Conservation (phyloP, 805 yeast species). For the Saccharomyces jurei region DNA sequence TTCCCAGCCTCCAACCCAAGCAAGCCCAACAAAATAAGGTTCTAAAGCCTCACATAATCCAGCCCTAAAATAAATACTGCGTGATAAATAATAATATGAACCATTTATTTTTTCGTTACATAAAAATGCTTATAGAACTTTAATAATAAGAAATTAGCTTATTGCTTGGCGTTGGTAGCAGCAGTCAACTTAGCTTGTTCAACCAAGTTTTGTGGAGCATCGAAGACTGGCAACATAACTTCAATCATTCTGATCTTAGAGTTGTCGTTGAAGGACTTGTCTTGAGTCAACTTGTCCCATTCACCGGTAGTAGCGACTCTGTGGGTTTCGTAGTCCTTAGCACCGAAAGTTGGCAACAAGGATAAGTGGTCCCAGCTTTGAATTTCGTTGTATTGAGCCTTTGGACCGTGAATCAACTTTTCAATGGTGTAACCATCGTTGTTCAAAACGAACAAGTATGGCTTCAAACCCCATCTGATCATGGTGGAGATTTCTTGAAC, state of each 20-base stretch:
- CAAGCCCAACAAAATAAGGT: neutral
- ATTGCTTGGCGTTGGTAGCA: constrained; percentile 36
- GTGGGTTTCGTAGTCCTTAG: constrained; percentile 44
- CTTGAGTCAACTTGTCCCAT: constrained; percentile 42
- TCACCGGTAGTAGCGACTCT: constrained; percentile 52
- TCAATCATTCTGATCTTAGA: constrained; percentile 59
- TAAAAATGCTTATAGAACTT: neutral
- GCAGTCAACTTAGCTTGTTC: constrained; percentile 61
- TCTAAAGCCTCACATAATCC: neutral
- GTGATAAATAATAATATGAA: neutral
- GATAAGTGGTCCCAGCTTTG: constrained; percentile 62
- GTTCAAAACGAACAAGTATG: constrained; percentile 62
- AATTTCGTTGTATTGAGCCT: constrained; percentile 56
- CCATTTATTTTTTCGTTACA: neutral
- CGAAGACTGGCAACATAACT: constrained; percentile 60
- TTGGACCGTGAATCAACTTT: constrained; percentile 62
- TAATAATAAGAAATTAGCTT: constrained; percentile 4
- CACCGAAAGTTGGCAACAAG: constrained; percentile 44
- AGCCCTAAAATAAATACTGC: neutral
- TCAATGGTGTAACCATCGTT: constrained; percentile 72
- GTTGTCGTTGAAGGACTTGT: constrained; percentile 43
- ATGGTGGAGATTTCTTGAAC: constrained; percentile 67
- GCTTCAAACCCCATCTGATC: constrained; percentile 57
- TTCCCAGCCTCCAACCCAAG: no score
- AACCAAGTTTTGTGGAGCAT: constrained; percentile 59